These are phyloP conservation scores for Chlamydomonas reinhardtii DNA, from an alignment of 163 green algal species.

Conservation along the genomic window DNA sequence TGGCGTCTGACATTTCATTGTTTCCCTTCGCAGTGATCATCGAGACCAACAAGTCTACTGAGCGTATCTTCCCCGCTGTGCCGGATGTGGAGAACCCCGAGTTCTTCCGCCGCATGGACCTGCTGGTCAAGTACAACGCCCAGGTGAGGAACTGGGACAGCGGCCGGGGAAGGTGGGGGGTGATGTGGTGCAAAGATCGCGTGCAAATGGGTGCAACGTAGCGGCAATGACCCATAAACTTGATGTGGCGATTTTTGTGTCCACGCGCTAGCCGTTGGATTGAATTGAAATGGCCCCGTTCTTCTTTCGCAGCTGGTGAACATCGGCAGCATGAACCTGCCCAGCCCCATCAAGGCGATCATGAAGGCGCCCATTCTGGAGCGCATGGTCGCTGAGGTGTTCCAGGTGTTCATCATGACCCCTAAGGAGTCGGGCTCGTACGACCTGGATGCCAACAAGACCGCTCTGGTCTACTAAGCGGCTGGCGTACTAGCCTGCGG, in stretches of 20 bases:
- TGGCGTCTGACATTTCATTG: too few relatives aligned
- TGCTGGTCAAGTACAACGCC: conserved; percentile 70
- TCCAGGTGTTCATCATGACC: conserved; percentile 71
- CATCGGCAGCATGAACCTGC: conserved; percentile 71
- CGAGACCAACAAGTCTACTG: conserved; percentile 98
- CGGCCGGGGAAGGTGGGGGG: too few relatives aligned
- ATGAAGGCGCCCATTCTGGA: conserved; percentile 72
- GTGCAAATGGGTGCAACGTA: too few relatives aligned
- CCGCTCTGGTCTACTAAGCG: conserved; percentile 62
- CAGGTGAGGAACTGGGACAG: conserved; percentile 57
- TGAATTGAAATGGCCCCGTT: too few relatives aligned
- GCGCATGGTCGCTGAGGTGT: conserved; percentile 77
- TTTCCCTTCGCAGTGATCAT: conserved; percentile 81
- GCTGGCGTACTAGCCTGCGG: not conserved
- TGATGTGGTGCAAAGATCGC: too few relatives aligned
- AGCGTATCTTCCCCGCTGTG: conserved; percentile 94
- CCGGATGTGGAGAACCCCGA: conserved; percentile 89
- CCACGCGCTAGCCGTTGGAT: too few relatives aligned
- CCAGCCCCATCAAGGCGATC: conserved; percentile 75
- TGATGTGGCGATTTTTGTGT: too few relatives aligned
- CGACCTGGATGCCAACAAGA: conserved; percentile 60
- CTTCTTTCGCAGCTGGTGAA: conserved; percentile 12
- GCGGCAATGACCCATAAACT: too few relatives aligned
- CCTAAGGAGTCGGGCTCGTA: conserved; percentile 62
- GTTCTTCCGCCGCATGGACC: conserved; percentile 83